Percentiles rank a stretch among this genome's conserved stretches.
Conservation (phyloP, 306 rosid species). For the Trifolium fragiferum region DNA sequence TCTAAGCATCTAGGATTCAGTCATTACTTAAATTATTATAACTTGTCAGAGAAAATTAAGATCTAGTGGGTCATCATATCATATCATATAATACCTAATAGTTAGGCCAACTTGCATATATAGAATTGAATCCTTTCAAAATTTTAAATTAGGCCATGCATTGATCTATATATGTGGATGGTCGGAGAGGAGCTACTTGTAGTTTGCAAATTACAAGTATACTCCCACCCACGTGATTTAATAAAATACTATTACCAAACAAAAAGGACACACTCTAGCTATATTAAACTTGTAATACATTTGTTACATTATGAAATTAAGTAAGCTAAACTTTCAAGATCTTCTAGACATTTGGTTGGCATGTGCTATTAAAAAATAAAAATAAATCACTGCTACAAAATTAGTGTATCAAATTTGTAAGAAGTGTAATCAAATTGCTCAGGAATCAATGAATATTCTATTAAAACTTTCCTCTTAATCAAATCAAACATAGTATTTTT, state of each 20-base stretch:
- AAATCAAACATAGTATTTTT: not conserved
- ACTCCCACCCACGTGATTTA: slow-evolving; percentile 44
- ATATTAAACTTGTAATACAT: slow-evolving; percentile 25
- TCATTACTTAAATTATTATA: slow-evolving; percentile 11
- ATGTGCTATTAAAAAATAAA: slow-evolving; percentile 8
- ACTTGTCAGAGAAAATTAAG: slow-evolving; percentile 27
- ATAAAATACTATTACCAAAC: slow-evolving; percentile 31
- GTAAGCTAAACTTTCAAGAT: slow-evolving; percentile 23
- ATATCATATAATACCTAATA: slow-evolving; percentile 44
- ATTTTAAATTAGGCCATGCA: slow-evolving; percentile 28
- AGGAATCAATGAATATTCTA: not conserved
- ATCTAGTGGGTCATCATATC: slow-evolving; percentile 38
- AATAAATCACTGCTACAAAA: not conserved
- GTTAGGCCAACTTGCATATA: slow-evolving; percentile 48
- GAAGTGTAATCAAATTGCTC: slow-evolving; percentile 32
- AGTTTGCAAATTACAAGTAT: slow-evolving; percentile 33
- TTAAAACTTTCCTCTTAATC: not conserved
- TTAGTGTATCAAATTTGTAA: not conserved
- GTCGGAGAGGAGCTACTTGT: slow-evolving; percentile 32
- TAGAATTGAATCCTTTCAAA: slow-evolving; percentile 29
- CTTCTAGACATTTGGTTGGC: not conserved
- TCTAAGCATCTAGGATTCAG: not conserved
- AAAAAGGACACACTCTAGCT: slow-evolving; percentile 35
- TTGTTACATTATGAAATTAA: slow-evolving; percentile 6
- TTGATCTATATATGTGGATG: slow-evolving; percentile 6